These are phyloP conservation scores for Penicillium subrubescens DNA, from an alignment of 495 filamentous ascomycete species.

Conservation along the genomic window DNA sequence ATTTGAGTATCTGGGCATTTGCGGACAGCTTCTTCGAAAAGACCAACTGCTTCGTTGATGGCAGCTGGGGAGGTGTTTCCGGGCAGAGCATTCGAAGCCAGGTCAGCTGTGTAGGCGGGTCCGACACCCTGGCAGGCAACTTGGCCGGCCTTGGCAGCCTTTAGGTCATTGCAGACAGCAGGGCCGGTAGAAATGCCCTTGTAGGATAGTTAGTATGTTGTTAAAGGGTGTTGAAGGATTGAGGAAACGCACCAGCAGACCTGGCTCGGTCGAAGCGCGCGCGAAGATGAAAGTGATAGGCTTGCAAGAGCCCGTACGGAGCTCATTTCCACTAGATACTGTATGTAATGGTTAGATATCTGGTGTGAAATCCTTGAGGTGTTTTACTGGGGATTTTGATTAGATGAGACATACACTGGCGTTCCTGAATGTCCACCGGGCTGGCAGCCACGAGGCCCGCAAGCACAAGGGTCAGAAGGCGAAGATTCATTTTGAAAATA, in stretches of 20 bases:
- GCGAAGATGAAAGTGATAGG: conserved; percentile 56
- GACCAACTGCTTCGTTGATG: conserved; percentile 42
- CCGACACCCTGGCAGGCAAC: conserved; percentile 43
- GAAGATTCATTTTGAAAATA: conserved; percentile 12
- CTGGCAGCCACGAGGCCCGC: conserved; percentile 16
- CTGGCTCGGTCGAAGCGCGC: conserved; percentile 47
- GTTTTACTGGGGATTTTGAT: neutral
- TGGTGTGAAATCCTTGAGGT: too few species aligned
- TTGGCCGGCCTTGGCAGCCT: conserved; percentile 27
- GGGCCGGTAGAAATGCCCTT: conserved; percentile 47
- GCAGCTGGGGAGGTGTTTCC: conserved; percentile 37
- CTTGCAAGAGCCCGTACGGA: conserved; percentile 47
- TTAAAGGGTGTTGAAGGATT: neutral
- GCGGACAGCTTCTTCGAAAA: conserved; percentile 40
- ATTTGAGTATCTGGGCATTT: conserved; percentile 59
- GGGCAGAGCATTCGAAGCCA: conserved; percentile 29
- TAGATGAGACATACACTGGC: conserved; percentile 10
- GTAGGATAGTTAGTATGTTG: neutral
- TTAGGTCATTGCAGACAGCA: conserved; percentile 38
- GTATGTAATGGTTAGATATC: neutral
- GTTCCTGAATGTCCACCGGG: conserved; percentile 17
- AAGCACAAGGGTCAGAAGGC: conserved; percentile 11
- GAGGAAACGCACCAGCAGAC: conserved; percentile 13
- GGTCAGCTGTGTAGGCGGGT: conserved; percentile 34
- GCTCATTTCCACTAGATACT: conserved; percentile 39